These are phyloP conservation scores for Alternaria angustiovoidea DNA, from an alignment of 2,329 filamentous ascomycete species.

Conservation along the genomic window DNA sequence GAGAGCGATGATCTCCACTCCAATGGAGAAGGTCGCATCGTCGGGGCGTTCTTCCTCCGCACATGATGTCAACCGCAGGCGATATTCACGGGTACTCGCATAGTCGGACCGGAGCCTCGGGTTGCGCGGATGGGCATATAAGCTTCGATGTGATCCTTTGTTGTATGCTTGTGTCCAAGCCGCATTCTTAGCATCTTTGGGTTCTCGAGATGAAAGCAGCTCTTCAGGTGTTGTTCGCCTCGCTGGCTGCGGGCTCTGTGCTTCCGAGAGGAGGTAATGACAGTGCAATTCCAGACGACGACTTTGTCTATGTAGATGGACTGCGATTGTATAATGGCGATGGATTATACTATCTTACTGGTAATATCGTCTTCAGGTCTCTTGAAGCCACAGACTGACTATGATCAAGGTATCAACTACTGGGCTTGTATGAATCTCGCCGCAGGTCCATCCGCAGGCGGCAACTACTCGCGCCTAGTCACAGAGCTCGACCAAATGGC, in stretches of 20 bases:
- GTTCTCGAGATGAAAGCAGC: slow-evolving; percentile 20
- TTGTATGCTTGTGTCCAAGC: background rate
- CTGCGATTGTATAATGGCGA: slow-evolving; percentile 44
- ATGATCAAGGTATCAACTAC: slow-evolving; percentile 47
- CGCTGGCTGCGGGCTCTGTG: slow-evolving; percentile 19
- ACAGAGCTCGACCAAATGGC: slow-evolving; percentile 53
- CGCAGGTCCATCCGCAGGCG: slow-evolving; percentile 45
- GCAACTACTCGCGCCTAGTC: slow-evolving; percentile 49
- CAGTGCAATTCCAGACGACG: slow-evolving; percentile 34
- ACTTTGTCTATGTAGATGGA: slow-evolving; percentile 49
- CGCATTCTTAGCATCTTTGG: background rate
- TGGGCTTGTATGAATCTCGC: slow-evolving; percentile 54
- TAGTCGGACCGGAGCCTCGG: slow-evolving; percentile 7
- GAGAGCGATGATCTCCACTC: slow-evolving; percentile 7
- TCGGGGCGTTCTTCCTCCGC: slow-evolving; percentile 12
- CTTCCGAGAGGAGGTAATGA: slow-evolving; percentile 13
- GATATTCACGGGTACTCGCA: background rate
- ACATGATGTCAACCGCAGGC: slow-evolving; percentile 12
- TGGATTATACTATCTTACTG: slow-evolving; percentile 51
- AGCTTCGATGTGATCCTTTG: slow-evolving; percentile 1
- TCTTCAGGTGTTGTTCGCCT: slow-evolving; percentile 21
- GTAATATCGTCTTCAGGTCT: background rate
- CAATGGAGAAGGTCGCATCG: background rate
- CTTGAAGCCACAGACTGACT: background rate
- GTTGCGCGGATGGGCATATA: slow-evolving; percentile 15